These are phyloP conservation scores for Jimgerdemannia flammicorona DNA, from an alignment of 192 early-diverging fungal genomes.

Conservation along the genomic window DNA sequence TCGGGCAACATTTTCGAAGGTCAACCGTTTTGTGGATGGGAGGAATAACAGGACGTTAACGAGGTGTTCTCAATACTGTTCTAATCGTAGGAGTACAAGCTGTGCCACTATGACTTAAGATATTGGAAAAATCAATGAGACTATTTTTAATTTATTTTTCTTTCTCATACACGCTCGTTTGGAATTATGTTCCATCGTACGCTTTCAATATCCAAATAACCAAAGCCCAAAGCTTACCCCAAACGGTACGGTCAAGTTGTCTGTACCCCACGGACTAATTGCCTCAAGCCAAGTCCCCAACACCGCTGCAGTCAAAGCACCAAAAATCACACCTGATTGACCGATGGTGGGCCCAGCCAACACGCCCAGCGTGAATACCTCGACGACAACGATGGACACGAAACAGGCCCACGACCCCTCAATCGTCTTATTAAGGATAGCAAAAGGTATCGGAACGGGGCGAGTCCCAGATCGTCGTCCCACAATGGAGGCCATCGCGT, in stretches of 20 bases:
- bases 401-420: constrained; percentile 24
- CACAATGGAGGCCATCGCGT: constrained; percentile 20
- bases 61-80: too few species aligned
- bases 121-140: too few species aligned
- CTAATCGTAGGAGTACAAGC: too few species aligned
- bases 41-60: too few species aligned
- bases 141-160: too few species aligned
- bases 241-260: constrained; percentile 22
- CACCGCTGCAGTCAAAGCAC: constrained; percentile 11
- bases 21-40: too few species aligned
- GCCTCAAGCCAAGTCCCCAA: constrained; percentile 17
- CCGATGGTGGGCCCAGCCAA: constrained; percentile 2
- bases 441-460: background rate
- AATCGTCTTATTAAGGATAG: constrained; percentile 1
- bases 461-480: constrained; percentile 11
- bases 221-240: constrained; percentile 6
- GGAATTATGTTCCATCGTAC: background rate
- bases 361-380: constrained; percentile 8
- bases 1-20: too few species aligned
- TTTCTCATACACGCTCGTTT: too few species aligned
- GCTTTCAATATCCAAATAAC: background rate
- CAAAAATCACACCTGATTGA: background rate
- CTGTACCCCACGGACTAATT: constrained; percentile 19
- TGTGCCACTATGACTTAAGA: background rate
- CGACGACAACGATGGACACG: constrained; percentile 7